A percentile compares a stretch with the other conserved stretches of the same genome.
Evolutionary conservation across 1,284 basidiomycete genomes (phyloP).

Genomic region (Inonotus hispidus): DNA sequence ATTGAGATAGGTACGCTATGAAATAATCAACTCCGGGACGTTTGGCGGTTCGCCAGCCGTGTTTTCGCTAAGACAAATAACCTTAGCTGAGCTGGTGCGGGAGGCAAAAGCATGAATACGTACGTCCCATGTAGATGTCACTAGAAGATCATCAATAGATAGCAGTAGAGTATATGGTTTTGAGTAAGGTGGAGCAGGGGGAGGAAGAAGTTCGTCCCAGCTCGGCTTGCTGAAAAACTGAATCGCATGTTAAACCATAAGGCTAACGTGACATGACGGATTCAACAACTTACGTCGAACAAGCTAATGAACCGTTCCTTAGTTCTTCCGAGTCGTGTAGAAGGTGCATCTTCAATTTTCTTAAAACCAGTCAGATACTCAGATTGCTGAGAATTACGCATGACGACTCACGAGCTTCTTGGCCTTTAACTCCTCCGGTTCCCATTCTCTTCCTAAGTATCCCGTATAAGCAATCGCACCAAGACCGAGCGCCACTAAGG

Average conservation of each 20-base stretch:
- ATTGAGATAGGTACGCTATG: slow-evolving; percentile 93
- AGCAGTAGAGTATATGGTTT: slow-evolving; percentile 91
- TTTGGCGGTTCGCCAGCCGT: slow-evolving; percentile 90
- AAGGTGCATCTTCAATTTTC: slow-evolving; percentile 51
- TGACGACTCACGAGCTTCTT: slow-evolving; percentile 46
- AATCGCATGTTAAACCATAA: background rate
- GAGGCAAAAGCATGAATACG: slow-evolving; percentile 31
- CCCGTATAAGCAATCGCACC: slow-evolving; percentile 49
- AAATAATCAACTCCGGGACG: slow-evolving; percentile 98
- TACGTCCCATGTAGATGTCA: slow-evolving; percentile 93
- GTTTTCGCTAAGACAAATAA: slow-evolving; percentile 51
- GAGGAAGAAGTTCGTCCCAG: slow-evolving; percentile 89
- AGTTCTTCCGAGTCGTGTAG: slow-evolving; percentile 57
- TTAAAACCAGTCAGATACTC: slow-evolving; percentile 25
- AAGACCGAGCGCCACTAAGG: slow-evolving; percentile 39
- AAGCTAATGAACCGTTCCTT: slow-evolving; percentile 52
- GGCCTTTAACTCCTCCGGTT: slow-evolving; percentile 44
- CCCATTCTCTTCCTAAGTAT: slow-evolving; percentile 62
- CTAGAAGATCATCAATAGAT: slow-evolving; percentile 88
- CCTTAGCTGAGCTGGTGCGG: background rate
- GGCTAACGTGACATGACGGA: background rate
- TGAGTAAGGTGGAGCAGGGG: slow-evolving; percentile 78
- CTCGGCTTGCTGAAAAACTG: slow-evolving; percentile 90
- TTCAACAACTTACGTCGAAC: slow-evolving; percentile 49
- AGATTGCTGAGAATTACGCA: background rate